A percentile compares a stretch with the other conserved stretches of the same genome.
These are phyloP conservation scores for Fusarium lateritium DNA, from an alignment of 2,329 filamentous ascomycete genomes.

Conservation along the genomic window DNA sequence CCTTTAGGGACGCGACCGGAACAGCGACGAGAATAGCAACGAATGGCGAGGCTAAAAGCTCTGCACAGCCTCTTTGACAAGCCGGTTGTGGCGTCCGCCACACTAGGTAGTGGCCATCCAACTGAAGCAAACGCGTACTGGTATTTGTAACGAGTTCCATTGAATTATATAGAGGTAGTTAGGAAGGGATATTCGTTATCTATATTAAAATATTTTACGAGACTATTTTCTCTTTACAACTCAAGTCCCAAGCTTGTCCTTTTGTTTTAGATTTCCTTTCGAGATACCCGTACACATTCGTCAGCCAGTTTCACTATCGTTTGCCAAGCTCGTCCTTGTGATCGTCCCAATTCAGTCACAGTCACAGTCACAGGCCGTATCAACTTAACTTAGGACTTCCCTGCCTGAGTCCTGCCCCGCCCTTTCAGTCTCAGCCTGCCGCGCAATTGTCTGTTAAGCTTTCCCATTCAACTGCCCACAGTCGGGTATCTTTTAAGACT, in stretches of 20 bases:
- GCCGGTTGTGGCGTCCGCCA: constrained; percentile 43
- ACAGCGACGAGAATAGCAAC: constrained; percentile 34
- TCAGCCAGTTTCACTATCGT: not conserved
- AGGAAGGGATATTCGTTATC: not conserved
- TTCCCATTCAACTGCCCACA: constrained; percentile 19
- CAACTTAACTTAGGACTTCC: constrained; percentile 13
- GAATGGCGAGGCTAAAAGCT: constrained; percentile 13
- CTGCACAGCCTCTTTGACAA: constrained; percentile 42
- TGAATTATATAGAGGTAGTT: not conserved
- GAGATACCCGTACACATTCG: not conserved
- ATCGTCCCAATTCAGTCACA: constrained; percentile 27
- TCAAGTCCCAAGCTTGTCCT: too few species aligned
- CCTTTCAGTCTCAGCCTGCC: constrained; percentile 36
- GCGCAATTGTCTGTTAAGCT: constrained; percentile 30
- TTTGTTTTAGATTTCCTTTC: too few species aligned
- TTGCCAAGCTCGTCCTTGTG: constrained; percentile 25
- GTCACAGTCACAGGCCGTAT: constrained; percentile 25
- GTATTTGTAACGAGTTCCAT: not conserved
- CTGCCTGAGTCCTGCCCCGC: constrained; percentile 26
- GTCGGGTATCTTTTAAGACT: constrained; percentile 9
- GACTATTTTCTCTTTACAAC: too few species aligned
- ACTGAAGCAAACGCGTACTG: not conserved
- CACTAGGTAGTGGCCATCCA: constrained; percentile 11
- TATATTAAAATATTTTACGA: too few species aligned
- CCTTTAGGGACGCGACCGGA: not conserved